phyloP scores from a whole-genome alignment of 768 basidiomycete genomes.

The Collybia nuda region DNA sequence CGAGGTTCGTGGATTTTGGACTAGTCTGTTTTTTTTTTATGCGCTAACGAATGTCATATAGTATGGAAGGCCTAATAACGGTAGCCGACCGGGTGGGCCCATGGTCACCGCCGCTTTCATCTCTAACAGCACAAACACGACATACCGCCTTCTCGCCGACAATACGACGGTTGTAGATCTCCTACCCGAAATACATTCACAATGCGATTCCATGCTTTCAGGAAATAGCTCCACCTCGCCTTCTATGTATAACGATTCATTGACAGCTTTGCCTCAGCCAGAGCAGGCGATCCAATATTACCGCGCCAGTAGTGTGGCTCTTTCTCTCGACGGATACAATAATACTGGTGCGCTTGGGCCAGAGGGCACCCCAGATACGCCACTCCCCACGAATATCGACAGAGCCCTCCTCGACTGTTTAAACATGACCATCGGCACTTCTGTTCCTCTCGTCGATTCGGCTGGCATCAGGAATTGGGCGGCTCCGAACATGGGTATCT shows the following conservation, averaged over 20 bases:
- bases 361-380: slow-evolving; percentile 42
- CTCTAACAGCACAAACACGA: slow-evolving; percentile 33
- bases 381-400: slow-evolving; percentile 55
- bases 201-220: slow-evolving; percentile 32
- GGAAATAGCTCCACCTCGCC: slow-evolving; percentile 18
- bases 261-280: slow-evolving; percentile 33
- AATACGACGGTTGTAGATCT: slow-evolving; percentile 42
- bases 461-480: slow-evolving; percentile 19
- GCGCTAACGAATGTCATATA: slow-evolving; percentile 17
- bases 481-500: slow-evolving; percentile 16
- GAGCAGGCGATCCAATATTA: slow-evolving; percentile 69
- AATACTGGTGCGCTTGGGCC: slow-evolving; percentile 49
- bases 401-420: slow-evolving; percentile 51
- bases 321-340: slow-evolving; percentile 68
- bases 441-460: slow-evolving; percentile 53
- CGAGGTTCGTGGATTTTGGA: slow-evolving; percentile 33
- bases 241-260: slow-evolving; percentile 28
- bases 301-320: slow-evolving; percentile 60
- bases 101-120: slow-evolving; percentile 35
- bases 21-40: background rate
- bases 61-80: slow-evolving; percentile 46
- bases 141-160: slow-evolving; percentile 44
- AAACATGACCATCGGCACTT: slow-evolving; percentile 59
- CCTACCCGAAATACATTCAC: slow-evolving; percentile 32
- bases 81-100: slow-evolving; percentile 46